Base-by-base conservation (phyloP, 2,329 filamentous ascomycete species). In the Alternaria gansuensis region DNA sequence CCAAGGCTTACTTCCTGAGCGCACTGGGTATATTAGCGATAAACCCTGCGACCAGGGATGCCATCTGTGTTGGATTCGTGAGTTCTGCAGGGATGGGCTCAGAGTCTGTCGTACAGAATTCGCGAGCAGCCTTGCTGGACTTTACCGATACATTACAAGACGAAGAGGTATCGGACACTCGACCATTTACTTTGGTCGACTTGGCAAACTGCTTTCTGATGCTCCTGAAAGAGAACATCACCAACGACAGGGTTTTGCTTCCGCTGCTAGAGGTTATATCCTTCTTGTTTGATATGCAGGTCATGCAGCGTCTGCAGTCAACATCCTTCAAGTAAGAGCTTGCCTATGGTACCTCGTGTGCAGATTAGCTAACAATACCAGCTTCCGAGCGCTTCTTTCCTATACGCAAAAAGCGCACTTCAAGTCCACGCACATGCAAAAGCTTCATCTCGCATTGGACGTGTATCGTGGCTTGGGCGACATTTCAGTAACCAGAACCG, bases 361-460 rank as follows among this genome's bases (percentile, higher is more conserved):
- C 13, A 33, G 45, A 7, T 17, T 39, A 26, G 43, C 44, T 54
- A 50, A 49, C 49, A 24, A 63, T 3, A 1, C 49, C 26, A 64
- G 82, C 54, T 85, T 84, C 72, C 86, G 86, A 60, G 82, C 77
- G 6, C 78, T 97, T 3, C 92, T 93, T 59, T 81, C 88, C 6
- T 82, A 87, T 34, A 86, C 90, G 4, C 92, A 96, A 71, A 92
- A 89, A 76, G 85, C 90, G 0, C 90, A 93, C 63, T 93, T 90
- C 80, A 94, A 93, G 78, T 90, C 90, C 1, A 87, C 89, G 21
- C 95, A 92, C 74, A 86, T 97, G 41, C 86, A 88, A 50, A 94
- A 95, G 75, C 83, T 98, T 1, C 86, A 92, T 73, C 90, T 92
- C 0, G 92, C 91, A 23, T 81, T 96, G 60, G 90, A 89, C 69